These are phyloP conservation scores for Macaranga tanarius DNA, from an alignment of 441 rosid genomes.

Conservation along the genomic window DNA sequence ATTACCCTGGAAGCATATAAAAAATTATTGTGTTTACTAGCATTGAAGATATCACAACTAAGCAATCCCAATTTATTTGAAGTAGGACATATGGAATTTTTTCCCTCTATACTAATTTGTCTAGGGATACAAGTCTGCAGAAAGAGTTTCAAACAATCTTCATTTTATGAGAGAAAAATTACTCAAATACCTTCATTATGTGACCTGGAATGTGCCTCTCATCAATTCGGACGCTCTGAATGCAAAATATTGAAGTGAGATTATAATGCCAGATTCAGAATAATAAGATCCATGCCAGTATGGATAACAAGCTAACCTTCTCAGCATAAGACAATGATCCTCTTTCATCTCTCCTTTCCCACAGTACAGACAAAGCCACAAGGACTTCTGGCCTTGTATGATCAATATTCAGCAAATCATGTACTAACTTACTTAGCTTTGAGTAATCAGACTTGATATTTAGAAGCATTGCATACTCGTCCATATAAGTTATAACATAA, in stretches of 20 bases:
- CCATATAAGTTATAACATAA: constrained; percentile 78
- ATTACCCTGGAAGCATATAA: constrained; percentile 61
- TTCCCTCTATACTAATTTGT: background rate
- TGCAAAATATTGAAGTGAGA: constrained; percentile 29
- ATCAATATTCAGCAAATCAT: constrained; percentile 81
- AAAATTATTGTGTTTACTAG: background rate
- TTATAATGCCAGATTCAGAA: constrained; percentile 10
- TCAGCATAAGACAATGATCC: constrained; percentile 84
- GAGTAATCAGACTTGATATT: constrained; percentile 76
- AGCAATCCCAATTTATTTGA: background rate
- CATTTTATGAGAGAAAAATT: constrained; percentile 16
- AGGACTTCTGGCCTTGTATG: constrained; percentile 85
- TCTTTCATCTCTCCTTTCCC: constrained; percentile 88
- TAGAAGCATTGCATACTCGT: constrained; percentile 96
- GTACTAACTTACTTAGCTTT: constrained; percentile 84
- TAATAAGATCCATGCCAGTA: constrained; percentile 1
- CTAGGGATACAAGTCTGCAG: background rate
- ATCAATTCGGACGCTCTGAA: constrained; percentile 84
- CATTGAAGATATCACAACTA: background rate
- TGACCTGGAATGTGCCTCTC: constrained; percentile 92
- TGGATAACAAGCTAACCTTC: constrained; percentile 60
- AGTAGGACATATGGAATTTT: background rate
- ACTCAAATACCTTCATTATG: constrained; percentile 76
- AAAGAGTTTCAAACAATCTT: constrained; percentile 19
- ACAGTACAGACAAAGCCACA: constrained; percentile 81